These are phyloP conservation scores for Byssochlamys sp. DNA, from an alignment of 2,329 filamentous ascomycete species.

Conservation along the genomic window DNA sequence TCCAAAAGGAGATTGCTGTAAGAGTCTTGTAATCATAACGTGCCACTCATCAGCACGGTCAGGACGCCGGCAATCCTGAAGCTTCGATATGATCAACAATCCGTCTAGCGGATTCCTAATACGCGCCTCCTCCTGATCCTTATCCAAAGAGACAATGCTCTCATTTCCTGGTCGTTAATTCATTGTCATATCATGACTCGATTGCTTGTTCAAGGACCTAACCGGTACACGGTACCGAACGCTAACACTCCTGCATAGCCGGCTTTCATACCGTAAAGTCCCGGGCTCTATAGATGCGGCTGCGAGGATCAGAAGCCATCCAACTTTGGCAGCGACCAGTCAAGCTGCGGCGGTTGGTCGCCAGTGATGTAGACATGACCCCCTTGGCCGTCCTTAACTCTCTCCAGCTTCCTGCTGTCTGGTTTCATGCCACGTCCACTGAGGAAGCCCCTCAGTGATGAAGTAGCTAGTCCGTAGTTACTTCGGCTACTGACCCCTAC, in stretches of 20 bases:
- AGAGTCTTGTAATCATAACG: neutral
- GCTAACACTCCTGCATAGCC: neutral
- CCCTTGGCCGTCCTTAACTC: constrained; percentile 11
- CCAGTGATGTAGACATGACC: constrained; percentile 19
- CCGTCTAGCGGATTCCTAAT: neutral
- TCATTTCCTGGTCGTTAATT: neutral
- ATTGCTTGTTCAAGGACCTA: neutral
- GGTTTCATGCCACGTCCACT: constrained; percentile 13
- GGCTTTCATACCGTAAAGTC: neutral
- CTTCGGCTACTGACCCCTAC: constrained; percentile 23
- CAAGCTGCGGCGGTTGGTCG: constrained; percentile 25
- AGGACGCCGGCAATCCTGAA: neutral
- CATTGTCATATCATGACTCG: neutral
- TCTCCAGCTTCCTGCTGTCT: constrained; percentile 20
- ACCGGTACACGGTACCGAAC: neutral
- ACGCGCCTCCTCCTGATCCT: neutral
- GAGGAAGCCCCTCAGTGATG: constrained; percentile 27
- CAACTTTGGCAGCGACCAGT: constrained; percentile 30
- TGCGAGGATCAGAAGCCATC: constrained; percentile 7
- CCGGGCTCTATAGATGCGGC: neutral
- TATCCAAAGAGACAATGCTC: neutral
- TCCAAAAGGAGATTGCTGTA: neutral
- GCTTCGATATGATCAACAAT: neutral
- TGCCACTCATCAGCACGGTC: neutral
- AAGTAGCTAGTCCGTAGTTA: constrained; percentile 26